Percentiles rank a stretch among this genome's conserved stretches.
Evolutionary conservation across 2,329 filamentous ascomycete genomes (phyloP).

Genomic region (Cytospora schulzeri): DNA sequence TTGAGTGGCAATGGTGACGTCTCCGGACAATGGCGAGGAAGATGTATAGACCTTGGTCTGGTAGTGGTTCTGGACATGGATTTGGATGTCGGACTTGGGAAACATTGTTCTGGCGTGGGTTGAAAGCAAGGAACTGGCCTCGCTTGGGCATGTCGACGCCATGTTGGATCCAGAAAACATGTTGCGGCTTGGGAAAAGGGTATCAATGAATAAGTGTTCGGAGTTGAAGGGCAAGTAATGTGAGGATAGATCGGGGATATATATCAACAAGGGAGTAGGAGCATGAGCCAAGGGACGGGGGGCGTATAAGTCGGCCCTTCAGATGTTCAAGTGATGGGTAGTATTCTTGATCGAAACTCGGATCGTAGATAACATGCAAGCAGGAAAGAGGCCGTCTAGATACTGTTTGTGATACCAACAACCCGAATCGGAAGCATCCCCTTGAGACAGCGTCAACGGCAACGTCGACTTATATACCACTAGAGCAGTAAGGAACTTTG

Average conservation of each 20-base stretch:
- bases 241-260: background rate
- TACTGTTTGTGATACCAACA: slow-evolving; percentile 1
- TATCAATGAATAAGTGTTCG: slow-evolving; percentile 1
- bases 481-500: background rate
- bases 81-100: slow-evolving; percentile 45
- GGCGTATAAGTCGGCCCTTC: background rate
- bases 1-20: slow-evolving; percentile 48
- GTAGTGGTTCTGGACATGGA: slow-evolving; percentile 57
- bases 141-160: slow-evolving; percentile 26
- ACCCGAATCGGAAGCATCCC: slow-evolving; percentile 3
- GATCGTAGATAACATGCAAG: background rate
- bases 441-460: background rate
- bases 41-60: slow-evolving; percentile 59
- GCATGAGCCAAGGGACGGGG: no score
- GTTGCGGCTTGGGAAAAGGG: background rate
- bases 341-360: background rate
- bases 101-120: slow-evolving; percentile 27
- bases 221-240: background rate
- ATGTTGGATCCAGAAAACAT: slow-evolving; percentile 18
- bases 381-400: background rate
- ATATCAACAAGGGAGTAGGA: background rate
- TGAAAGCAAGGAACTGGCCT: slow-evolving; percentile 25
- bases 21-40: slow-evolving; percentile 52
- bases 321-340: background rate
- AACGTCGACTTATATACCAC: background rate